Conservation (phyloP, 2,329 filamentous ascomycete species). For the Fusarium gaditjirri region DNA sequence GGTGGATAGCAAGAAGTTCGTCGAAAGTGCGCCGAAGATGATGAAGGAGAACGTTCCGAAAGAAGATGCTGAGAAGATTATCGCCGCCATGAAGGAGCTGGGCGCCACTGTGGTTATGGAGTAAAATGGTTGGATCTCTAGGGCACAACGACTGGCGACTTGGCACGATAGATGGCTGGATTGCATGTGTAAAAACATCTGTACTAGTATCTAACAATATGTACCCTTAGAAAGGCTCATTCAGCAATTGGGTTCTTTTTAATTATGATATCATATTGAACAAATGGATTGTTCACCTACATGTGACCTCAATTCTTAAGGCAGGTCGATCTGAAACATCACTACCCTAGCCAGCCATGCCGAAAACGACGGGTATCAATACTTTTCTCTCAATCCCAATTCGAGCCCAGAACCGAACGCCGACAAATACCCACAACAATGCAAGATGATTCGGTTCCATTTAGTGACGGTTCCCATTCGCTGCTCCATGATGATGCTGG, state of each 20-base stretch:
- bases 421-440: conserved; percentile 31
- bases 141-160: conserved; percentile 37
- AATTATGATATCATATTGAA: conserved; percentile 29
- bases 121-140: conserved; percentile 59
- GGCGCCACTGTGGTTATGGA: conserved; percentile 93
- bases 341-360: conserved; percentile 16
- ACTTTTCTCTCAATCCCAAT: conserved; percentile 32
- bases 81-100: conserved; percentile 91
- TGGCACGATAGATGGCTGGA: conserved; percentile 49
- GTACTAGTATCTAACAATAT: conserved; percentile 52
- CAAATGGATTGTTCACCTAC: not conserved
- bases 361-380: conserved; percentile 46
- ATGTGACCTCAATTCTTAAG: not conserved
- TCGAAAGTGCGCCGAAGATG: conserved; percentile 96
- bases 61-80: conserved; percentile 99
- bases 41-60: conserved; percentile 99
- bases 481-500: conserved; percentile 48
- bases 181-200: conserved; percentile 54
- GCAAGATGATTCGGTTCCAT: conserved; percentile 1
- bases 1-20: conserved; percentile 99
- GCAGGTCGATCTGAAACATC: conserved; percentile 6
- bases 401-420: conserved; percentile 43
- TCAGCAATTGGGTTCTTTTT: conserved; percentile 27
- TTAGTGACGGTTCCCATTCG: conserved; percentile 48
- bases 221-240: conserved; percentile 36